Percentiles rank a stretch among this genome's conserved stretches.
phyloP scores from a whole-genome alignment of 805 yeast species.

The Metschnikowia rubicola region DNA sequence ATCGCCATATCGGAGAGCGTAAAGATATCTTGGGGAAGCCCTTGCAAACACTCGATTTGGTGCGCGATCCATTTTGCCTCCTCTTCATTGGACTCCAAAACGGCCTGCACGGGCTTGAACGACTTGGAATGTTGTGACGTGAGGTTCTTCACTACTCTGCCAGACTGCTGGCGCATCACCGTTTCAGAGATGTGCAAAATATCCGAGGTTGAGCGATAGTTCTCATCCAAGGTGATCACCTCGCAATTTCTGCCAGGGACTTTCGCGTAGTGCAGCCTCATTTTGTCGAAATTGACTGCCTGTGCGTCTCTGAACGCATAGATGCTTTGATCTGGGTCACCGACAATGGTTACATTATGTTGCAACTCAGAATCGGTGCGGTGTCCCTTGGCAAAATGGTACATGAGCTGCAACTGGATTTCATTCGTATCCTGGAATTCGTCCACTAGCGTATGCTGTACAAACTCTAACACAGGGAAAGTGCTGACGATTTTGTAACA shows the following conservation, averaged over 20 bases:
- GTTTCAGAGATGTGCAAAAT: slow-evolving; percentile 63
- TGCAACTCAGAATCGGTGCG: slow-evolving; percentile 29
- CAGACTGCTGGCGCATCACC: slow-evolving; percentile 58
- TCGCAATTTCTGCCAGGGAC: slow-evolving; percentile 18
- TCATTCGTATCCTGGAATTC: slow-evolving; percentile 92
- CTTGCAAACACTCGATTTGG: slow-evolving; percentile 49
- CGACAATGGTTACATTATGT: slow-evolving; percentile 78
- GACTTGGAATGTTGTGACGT: slow-evolving; percentile 43
- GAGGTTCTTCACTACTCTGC: slow-evolving; percentile 43
- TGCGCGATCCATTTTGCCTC: slow-evolving; percentile 61
- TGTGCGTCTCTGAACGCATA: slow-evolving; percentile 85
- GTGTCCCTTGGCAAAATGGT: slow-evolving; percentile 37
- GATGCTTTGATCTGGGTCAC: slow-evolving; percentile 95
- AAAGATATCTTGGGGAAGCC: slow-evolving; percentile 42
- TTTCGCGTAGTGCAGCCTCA: slow-evolving; percentile 40
- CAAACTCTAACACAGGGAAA: slow-evolving; percentile 44
- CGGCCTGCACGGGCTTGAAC: slow-evolving; percentile 46
- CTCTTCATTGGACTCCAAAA: slow-evolving; percentile 36
- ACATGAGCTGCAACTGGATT: slow-evolving; percentile 69
- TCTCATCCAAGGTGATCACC: slow-evolving; percentile 52
- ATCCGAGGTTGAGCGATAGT: slow-evolving; percentile 75
- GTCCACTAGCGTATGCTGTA: slow-evolving; percentile 79
- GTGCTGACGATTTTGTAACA: slow-evolving; percentile 48
- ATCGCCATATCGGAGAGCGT: slow-evolving; percentile 64
- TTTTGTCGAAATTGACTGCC: slow-evolving; percentile 56